Conservation (phyloP, 805 yeast species). For the Kodamaea lidongshanica region DNA sequence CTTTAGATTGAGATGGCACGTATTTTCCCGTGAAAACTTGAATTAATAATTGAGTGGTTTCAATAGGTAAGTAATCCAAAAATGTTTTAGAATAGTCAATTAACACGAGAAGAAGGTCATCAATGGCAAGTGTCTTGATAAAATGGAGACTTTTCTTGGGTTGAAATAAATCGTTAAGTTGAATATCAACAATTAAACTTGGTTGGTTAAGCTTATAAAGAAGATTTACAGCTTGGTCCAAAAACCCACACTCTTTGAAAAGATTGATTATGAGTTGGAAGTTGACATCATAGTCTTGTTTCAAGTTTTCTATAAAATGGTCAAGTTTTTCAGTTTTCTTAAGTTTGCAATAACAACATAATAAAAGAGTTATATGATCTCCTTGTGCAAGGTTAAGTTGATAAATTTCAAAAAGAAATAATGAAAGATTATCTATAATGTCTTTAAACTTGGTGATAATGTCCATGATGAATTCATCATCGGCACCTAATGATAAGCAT, state of each 20-base stretch:
- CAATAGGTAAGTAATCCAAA: conserved; percentile 65
- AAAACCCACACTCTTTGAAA: conserved; percentile 67
- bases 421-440: conserved; percentile 57
- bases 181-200: conserved; percentile 67
- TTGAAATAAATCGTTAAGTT: conserved; percentile 58
- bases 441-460: conserved; percentile 76
- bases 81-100: conserved; percentile 60
- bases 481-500: conserved; percentile 21
- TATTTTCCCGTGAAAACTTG: conserved; percentile 86
- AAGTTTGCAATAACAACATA: conserved; percentile 76
- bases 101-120: conserved; percentile 69
- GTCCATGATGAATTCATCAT: conserved; percentile 50
- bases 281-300: conserved; percentile 46
- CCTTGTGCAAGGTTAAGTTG: conserved; percentile 51
- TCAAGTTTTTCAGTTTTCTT: conserved; percentile 54
- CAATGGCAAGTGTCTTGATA: conserved; percentile 62
- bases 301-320: conserved; percentile 44
- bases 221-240: conserved; percentile 58
- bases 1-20: conserved; percentile 30
- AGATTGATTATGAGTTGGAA: conserved; percentile 59
- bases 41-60: conserved; percentile 75
- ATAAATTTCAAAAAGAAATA: conserved; percentile 58
- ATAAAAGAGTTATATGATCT: conserved; percentile 74
- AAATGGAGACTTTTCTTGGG: conserved; percentile 56
- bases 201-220: conserved; percentile 71